Percentiles rank a stretch among this genome's conserved stretches.
phyloP scores from a whole-genome alignment of 2,329 filamentous ascomycete genomes.

The Daldinia sp. region DNA sequence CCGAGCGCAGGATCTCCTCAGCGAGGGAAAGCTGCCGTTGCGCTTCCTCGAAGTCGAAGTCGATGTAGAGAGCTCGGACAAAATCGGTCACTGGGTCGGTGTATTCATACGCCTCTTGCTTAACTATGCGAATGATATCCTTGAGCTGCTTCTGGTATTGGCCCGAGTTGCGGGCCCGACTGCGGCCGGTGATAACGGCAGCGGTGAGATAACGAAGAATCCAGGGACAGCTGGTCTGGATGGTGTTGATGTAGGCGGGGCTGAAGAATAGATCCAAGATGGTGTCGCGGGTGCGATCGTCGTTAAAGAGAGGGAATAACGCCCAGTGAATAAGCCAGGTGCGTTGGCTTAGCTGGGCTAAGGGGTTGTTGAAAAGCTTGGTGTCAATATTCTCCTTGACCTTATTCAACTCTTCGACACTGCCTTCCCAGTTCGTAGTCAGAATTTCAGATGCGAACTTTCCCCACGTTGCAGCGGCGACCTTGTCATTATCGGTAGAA shows the following conservation, averaged over 20 bases:
- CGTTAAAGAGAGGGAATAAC: conserved; percentile 99
- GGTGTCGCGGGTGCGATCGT: conserved; percentile 86
- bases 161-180: conserved; percentile 79
- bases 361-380: conserved; percentile 93
- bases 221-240: conserved; percentile 98
- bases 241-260: conserved; percentile 97
- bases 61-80: conserved; percentile 92
- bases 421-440: conserved; percentile 92
- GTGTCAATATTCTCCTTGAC: conserved; percentile 93
- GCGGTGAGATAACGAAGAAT: conserved; percentile 92
- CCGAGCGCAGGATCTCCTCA: conserved; percentile 87
- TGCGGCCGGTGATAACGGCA: conserved; percentile 92
- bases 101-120: conserved; percentile 98
- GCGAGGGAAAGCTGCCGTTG: conserved; percentile 86
- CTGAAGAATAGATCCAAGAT: conserved; percentile 98
- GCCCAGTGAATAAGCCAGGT: conserved; percentile 99
- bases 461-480: conserved; percentile 94
- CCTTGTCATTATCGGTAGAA: conserved; percentile 98
- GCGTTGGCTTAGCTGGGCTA: conserved; percentile 94
- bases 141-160: conserved; percentile 98
- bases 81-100: conserved; percentile 95
- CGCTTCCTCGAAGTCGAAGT: conserved; percentile 97
- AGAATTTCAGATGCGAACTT: conserved; percentile 97
- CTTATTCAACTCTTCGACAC: conserved; percentile 89
- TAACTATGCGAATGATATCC: conserved; percentile 92